A percentile compares a stretch with the other conserved stretches of the same genome.
phyloP scores from a whole-genome alignment of 2,329 filamentous ascomycete species.

The Fusarium agapanthi region DNA sequence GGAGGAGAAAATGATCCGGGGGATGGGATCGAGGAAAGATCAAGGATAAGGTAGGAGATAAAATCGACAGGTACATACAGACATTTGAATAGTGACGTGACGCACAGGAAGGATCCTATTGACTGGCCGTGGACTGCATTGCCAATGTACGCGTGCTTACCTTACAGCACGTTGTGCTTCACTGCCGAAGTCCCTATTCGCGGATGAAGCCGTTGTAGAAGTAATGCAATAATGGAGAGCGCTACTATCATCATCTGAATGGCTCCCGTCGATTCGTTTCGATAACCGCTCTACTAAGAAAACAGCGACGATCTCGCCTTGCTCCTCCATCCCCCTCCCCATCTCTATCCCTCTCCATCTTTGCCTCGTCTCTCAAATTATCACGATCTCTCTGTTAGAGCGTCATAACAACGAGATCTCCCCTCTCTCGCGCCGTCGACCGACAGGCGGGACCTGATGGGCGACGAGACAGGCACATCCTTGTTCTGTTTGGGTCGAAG shows the following conservation, averaged over 20 bases:
- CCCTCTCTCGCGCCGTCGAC: slow-evolving; percentile 26
- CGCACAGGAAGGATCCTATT: slow-evolving; percentile 13
- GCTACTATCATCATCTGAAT: slow-evolving; percentile 1
- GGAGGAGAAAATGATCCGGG: slow-evolving; percentile 21
- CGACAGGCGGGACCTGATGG: slow-evolving; percentile 26
- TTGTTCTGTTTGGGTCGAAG: slow-evolving; percentile 5
- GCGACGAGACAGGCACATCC: slow-evolving; percentile 10
- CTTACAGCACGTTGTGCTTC: background rate
- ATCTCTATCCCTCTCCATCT: background rate
- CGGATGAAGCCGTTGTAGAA: background rate
- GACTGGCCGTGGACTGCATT: background rate
- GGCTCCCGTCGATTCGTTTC: background rate
- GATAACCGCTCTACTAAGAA: slow-evolving; percentile 4
- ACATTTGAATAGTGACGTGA: slow-evolving; percentile 23
- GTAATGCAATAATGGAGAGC: background rate
- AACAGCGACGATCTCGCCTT: background rate
- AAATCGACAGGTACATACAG: slow-evolving; percentile 3
- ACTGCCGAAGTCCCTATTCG: background rate
- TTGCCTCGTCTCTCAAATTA: background rate
- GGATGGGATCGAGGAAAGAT: background rate
- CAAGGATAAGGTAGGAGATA: slow-evolving; percentile 8
- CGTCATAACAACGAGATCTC: slow-evolving; percentile 26
- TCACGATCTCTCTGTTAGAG: slow-evolving; percentile 12
- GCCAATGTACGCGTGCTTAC: background rate
- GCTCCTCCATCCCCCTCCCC: background rate